A percentile compares a stretch with the other conserved stretches of the same genome.
Conservation (phyloP, 805 yeast species). For the Metschnikowia cubensis region DNA sequence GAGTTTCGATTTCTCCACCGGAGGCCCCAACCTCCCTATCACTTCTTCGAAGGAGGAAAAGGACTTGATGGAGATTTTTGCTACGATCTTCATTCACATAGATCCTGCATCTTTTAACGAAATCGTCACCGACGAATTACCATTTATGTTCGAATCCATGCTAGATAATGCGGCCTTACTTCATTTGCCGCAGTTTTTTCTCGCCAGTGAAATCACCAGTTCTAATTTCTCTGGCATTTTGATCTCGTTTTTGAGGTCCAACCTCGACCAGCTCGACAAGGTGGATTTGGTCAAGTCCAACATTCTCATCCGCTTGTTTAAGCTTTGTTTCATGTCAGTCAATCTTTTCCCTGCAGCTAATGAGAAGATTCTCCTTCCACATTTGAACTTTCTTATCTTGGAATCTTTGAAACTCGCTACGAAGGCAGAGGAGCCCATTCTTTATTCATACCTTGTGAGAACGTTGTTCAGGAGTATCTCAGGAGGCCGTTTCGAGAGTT, state of each 20-base stretch:
- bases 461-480: conserved; percentile 92
- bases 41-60: conserved; percentile 89
- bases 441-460: conserved; percentile 82
- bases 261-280: conserved; percentile 75
- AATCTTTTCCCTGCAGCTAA: conserved; percentile 84
- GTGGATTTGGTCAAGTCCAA: conserved; percentile 73
- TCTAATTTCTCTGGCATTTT: conserved; percentile 86
- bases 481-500: conserved; percentile 91
- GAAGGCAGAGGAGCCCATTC: conserved; percentile 83
- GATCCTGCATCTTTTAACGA: conserved; percentile 97
- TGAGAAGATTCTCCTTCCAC: conserved; percentile 85
- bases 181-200: conserved; percentile 88
- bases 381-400: conserved; percentile 76
- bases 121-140: conserved; percentile 76
- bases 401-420: conserved; percentile 77
- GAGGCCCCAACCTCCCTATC: conserved; percentile 80
- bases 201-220: conserved; percentile 92
- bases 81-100: conserved; percentile 86
- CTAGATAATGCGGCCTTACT: conserved; percentile 78
- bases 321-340: conserved; percentile 92
- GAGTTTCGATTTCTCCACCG: conserved; percentile 56
- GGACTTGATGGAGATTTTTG: conserved; percentile 92
- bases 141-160: conserved; percentile 72
- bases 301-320: conserved; percentile 80
- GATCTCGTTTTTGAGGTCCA: conserved; percentile 68